phyloP scores from a whole-genome alignment of 768 basidiomycete species.

The Tulasnella calospora region DNA sequence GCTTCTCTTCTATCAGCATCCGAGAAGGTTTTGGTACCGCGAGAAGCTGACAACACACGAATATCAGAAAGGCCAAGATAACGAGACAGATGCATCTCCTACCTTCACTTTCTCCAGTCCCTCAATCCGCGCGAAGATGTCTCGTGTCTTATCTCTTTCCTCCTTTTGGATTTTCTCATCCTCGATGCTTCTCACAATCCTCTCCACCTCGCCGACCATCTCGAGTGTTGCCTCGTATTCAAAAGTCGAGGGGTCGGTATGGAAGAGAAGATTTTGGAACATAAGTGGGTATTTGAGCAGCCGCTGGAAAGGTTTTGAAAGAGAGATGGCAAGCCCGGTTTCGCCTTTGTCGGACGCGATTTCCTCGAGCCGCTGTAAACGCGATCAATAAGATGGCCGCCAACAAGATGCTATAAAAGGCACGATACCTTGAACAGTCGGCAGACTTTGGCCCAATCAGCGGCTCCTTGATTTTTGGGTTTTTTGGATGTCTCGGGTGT shows the following conservation, averaged over 20 bases:
- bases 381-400: background rate
- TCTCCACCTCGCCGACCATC: constrained; percentile 97
- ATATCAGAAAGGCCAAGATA: background rate
- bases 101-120: constrained; percentile 92
- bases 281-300: constrained; percentile 94
- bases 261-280: constrained; percentile 94
- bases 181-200: constrained; percentile 92
- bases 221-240: constrained; percentile 95
- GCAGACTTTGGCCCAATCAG: constrained; percentile 74
- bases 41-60: constrained; percentile 40
- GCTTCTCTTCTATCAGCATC: constrained; percentile 71
- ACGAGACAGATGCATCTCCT: constrained; percentile 18
- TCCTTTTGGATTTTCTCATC: constrained; percentile 98
- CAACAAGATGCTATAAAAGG: background rate
- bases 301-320: constrained; percentile 96
- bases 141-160: constrained; percentile 89
- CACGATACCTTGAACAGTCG: constrained; percentile 50
- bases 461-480: constrained; percentile 74
- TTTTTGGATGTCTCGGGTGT: constrained; percentile 60
- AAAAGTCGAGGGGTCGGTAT: constrained; percentile 93
- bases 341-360: constrained; percentile 80
- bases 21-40: constrained; percentile 87
- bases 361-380: constrained; percentile 60
- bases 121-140: constrained; percentile 93
- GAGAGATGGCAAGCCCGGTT: constrained; percentile 87